These are phyloP conservation scores for Solanum sejunctum DNA, from an alignment of 257 asterid genomes.

Conservation along the genomic window DNA sequence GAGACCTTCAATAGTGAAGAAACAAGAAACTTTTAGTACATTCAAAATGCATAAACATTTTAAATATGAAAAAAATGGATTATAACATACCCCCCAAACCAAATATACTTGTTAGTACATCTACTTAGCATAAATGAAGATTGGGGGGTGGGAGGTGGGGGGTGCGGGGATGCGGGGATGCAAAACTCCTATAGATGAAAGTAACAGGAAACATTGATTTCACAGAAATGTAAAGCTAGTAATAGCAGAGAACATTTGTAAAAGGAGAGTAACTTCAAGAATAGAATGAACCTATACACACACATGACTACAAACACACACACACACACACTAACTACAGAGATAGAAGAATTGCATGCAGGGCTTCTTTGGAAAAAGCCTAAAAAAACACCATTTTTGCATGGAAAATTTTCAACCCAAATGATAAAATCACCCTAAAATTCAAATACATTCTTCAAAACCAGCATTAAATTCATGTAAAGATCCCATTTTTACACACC, in stretches of 20 bases:
- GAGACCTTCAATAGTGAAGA: slow-evolving; percentile 38
- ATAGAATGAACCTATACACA: background rate
- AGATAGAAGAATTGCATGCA: background rate
- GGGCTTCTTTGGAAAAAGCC: background rate
- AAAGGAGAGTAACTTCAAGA: background rate
- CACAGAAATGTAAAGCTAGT: slow-evolving; percentile 5
- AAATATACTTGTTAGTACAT: background rate
- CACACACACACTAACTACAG: background rate
- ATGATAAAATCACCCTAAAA: background rate
- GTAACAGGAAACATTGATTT: slow-evolving; percentile 23
- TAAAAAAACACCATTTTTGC: slow-evolving; percentile 3
- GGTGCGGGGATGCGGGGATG: background rate
- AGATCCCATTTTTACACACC: background rate
- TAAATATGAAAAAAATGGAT: background rate
- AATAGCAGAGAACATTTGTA: background rate
- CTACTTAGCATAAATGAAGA: slow-evolving; percentile 9
- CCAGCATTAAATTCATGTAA: background rate
- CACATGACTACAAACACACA: background rate
- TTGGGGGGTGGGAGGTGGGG: slow-evolving; percentile 5
- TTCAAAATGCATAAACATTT: background rate
- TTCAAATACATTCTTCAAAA: background rate
- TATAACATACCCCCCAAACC: background rate
- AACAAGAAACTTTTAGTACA: background rate
- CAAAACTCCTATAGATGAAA: slow-evolving; percentile 25
- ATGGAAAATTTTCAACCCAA: background rate